phyloP scores from a whole-genome alignment of 2,329 filamentous ascomycete genomes.

The Aspergillus brasiliensis region DNA sequence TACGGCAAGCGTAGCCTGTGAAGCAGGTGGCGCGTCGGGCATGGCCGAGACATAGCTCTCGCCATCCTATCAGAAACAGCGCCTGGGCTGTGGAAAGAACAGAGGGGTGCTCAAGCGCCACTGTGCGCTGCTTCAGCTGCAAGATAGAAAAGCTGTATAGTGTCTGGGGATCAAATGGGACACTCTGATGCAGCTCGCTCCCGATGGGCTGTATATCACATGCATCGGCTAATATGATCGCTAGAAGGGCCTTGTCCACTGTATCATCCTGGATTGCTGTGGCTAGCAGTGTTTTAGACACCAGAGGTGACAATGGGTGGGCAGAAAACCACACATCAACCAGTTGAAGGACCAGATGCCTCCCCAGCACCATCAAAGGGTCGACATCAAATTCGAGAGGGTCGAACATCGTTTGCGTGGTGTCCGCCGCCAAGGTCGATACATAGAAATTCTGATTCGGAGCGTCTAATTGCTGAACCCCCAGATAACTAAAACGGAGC shows the following conservation, averaged over 20 bases:
- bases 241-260: conserved; percentile 44
- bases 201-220: not conserved
- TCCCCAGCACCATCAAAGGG: conserved; percentile 17
- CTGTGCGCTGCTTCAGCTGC: conserved; percentile 30
- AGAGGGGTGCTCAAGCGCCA: conserved; percentile 1
- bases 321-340: conserved; percentile 48
- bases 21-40: conserved; percentile 39
- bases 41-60: conserved; percentile 8
- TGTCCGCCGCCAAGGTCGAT: conserved; percentile 6
- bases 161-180: not conserved
- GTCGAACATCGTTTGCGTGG: conserved; percentile 8
- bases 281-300: conserved; percentile 47
- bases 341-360: conserved; percentile 27
- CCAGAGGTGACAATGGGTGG: conserved; percentile 44
- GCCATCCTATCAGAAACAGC: conserved; percentile 7
- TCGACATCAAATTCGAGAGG: not conserved
- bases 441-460: conserved; percentile 1
- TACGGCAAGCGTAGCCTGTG: conserved; percentile 36
- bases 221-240: conserved; percentile 45
- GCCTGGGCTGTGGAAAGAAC: conserved; percentile 7
- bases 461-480: not conserved
- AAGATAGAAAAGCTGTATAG: conserved; percentile 30
- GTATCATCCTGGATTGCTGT: conserved; percentile 43
- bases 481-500: conserved; percentile 5
- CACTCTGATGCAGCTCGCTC: not conserved